Evolutionary conservation across 148 eudicot species (phyloP), one percentile per base, ranked within the genome.

Genomic region (Vaccinium darrowii): DNA sequence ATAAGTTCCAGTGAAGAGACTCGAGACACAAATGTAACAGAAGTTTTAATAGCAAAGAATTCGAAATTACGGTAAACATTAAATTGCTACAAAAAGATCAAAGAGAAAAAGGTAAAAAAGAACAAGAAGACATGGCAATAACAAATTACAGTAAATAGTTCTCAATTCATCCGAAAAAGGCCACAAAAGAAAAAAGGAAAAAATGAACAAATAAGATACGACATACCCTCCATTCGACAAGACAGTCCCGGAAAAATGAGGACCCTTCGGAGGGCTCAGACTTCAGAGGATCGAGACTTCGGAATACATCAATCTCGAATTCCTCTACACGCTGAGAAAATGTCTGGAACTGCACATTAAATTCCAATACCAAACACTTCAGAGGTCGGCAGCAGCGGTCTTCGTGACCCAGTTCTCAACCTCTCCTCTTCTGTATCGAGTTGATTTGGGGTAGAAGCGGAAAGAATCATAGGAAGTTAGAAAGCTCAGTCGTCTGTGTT

Each of bases 151-250:
- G 39, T 6, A 13, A 72, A 1, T 33, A 30, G 47, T 33, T 33
- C 18, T 30, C 47, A 36, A 39, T 14, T 16, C 21, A 18, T 74
- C 8, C 21, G 7, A 39, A 43, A 27, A 36, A 8, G 0, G 8
- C 2, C 43, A 56, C 36, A 57, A 56, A 9, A 57, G 8, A 72
- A 21, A 21, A n/a, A n/a, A 63, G 30, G 43, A n/a, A 84, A 12
- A 25, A 8, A 27, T 10, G 5, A 9, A 60, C 7, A 51, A 25
- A 67, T 51, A 67, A 73, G 25, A 27, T 27, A 77, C n/a, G 0
- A 58, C 93, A 73, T 92, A 96, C 99, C 88, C 99, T 92, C 94
- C 96, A 96, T 82, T 94, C 90, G 9, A 90, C 79, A 23, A 96
- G 90, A 87, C 94, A 92, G 78, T 96, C 97, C 43, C 92, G 88